Base-by-base conservation (phyloP, 2,329 filamentous ascomycete genomes). In the Incumbomyces delicatus region DNA sequence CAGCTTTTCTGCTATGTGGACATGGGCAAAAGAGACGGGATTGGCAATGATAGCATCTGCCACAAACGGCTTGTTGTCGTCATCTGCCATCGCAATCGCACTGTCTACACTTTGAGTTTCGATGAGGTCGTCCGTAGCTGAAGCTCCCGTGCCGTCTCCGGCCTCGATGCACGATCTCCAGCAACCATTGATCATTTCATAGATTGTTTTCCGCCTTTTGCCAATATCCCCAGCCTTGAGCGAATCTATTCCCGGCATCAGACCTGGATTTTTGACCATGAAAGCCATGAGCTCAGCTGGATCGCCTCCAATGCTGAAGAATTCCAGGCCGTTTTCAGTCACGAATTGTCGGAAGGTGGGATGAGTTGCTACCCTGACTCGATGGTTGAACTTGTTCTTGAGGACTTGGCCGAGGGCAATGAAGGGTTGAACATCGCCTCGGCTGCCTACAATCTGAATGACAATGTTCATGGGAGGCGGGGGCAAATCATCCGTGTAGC, bases 1-100 rank as follows among this genome's bases (percentile, higher is more conserved):
- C 18, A 92, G 63, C 20, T 83, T 79, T 63, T 92, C 85, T 0
- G 86, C 86, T 52, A 85, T 87, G 63, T 88, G 85, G 1, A 88
- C 71, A 58, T 88, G 85, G 0, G 82, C 83, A 62, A 89, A 87
- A 52, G 77, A 82, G 0, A 84, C 84, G 0, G 86, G 86, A 53
- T 92, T 92, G 0, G 86, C 85, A 50, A 92, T 90, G 56, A 92
- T 90, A n/a, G 79, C 82, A 59, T 92, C 87, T 0, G 87, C 88
- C 34, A 94, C 81, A 60, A 95, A 95, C 1, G 85, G 85, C 45
- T 68, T 69, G 11, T 61, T 61, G 17, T n/a, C 13, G 7, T 74
- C 68, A 10, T 72, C 71, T 40, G 65, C 64, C 27, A 62, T 56
- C 1, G 53, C 64, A 12, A 62, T 57, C 44, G 64, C 63, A 13